Evolutionary conservation across 345 rosid genomes (phyloP), one percentile per base, ranked within the genome.

Genomic region (Eucalyptus tenuipes): DNA sequence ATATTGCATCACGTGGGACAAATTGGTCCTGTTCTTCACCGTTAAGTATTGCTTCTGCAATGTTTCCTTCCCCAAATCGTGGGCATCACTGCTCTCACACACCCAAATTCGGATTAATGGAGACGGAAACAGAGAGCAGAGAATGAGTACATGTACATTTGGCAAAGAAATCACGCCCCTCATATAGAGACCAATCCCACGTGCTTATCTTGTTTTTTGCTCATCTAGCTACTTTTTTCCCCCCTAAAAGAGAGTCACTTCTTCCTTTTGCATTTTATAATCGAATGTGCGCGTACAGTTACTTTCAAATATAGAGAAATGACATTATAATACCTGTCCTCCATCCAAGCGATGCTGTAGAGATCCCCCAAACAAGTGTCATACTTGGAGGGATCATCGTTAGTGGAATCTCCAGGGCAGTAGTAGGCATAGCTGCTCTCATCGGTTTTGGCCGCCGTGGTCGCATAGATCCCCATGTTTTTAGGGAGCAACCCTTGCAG

Each of bases 281-380:
- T 13, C 42, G n/a, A 68, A 49, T 31, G 31, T 16, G 4, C 49
- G 37, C 13, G 44, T 81, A 42, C 45, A 5, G 31, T 57, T 33
- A 42, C 48, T 49, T 61, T 49, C n/a, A 75, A 50, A 37, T 31
- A 68, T 68, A 6, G 75, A 71, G 42, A 71, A 17, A 12, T 10
- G 25, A 75, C 31, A 18, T 49, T 27, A 85, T 47, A 75, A 16
- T 84, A 92, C 95, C 93, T 90, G 88, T 92, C 94, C 90, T 93
- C 95, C 95, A 93, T 93, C 95, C 94, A 91, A 82, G 93, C 90
- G 88, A 93, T 89, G 89, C 95, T 93, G 87, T 92, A 93, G 89
- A 93, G 89, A 89, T 93, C 94, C 20, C 94, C 95, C 87, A 93
- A 88, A 89, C 94, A 93, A 85, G 93, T 93, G n/a, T 87, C 93